These are phyloP conservation scores for Rehmannia glutinosa DNA, from an alignment of 257 asterid genomes.

Conservation along the genomic window DNA sequence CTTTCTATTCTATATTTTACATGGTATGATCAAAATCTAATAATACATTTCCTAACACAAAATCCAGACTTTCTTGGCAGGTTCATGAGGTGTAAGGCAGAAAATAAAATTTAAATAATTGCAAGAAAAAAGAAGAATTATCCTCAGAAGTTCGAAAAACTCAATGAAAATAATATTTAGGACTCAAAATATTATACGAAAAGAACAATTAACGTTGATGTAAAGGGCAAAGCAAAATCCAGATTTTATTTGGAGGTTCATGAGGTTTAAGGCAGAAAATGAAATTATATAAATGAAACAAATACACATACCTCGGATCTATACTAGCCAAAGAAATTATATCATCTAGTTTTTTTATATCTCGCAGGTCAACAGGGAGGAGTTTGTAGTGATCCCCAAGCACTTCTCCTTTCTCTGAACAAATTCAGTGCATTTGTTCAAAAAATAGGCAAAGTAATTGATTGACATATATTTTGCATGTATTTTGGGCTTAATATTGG, in stretches of 20 bases:
- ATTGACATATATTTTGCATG: too few relatives aligned
- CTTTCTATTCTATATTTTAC: too few relatives aligned
- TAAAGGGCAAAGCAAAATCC: background rate
- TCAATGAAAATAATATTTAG: too few relatives aligned
- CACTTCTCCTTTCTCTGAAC: constrained; percentile 91
- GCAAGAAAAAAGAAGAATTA: constrained; percentile 34
- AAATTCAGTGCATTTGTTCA: constrained; percentile 23
- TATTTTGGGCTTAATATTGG: too few relatives aligned
- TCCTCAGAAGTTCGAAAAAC: constrained; percentile 60
- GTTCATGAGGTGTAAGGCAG: background rate
- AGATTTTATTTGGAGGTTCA: background rate
- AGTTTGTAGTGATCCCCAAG: constrained; percentile 81
- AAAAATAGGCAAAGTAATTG: background rate
- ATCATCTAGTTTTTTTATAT: constrained; percentile 60
- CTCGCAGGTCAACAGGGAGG: constrained; percentile 88
- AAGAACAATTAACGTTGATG: background rate
- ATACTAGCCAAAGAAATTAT: constrained; percentile 65
- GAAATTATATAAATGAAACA: constrained; percentile 13
- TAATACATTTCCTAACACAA: too few relatives aligned
- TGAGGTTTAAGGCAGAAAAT: background rate
- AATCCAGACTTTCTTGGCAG: background rate
- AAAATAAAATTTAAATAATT: background rate
- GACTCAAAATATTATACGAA: too few relatives aligned
- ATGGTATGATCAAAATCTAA: too few relatives aligned
- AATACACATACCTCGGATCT: constrained; percentile 72